Base-by-base conservation (phyloP, 2,329 filamentous ascomycete genomes). In the Cucurbitaria berberidis region DNA sequence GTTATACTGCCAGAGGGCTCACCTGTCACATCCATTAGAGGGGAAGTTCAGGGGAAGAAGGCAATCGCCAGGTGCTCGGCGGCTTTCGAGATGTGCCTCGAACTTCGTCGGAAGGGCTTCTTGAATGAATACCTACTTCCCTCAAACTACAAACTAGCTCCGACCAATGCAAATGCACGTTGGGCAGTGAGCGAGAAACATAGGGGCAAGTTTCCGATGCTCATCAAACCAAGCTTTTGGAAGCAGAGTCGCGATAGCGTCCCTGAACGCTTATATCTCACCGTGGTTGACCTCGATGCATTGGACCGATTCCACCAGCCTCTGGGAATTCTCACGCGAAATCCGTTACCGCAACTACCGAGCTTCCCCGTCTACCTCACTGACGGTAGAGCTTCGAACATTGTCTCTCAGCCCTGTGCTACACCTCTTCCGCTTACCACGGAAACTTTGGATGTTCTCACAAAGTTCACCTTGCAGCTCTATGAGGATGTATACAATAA, bases 401-500 rank as follows among this genome's bases (percentile, higher is more conserved):
- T 90, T 1, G 70, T 80, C 2, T 82, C 84, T 9, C 67, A 78
- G 0, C 72, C 80, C 0, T 59, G 88, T 1, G 46, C 66, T 0
- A 63, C 57, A 0, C 66, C 79, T 0, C 61, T 92, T 0, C 10
- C 73, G 0, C 59, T 86, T 0, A 72, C 76, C 0, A 62, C 77
- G 0, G 66, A 76, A 0, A 68, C 80, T 1, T 59, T 91, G 0
- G 74, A 82, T 0, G 71, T 78, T 1, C 70, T 98, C n/a, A 86
- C 86, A 0, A 74, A 73, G 0, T 96, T 95, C 69, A 96, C 90
- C 0, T 76, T 96, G 35, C 81, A 83, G 4, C 74, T 96, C 0
- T 97, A 96, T 72, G 78, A 84, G 15, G 91, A 98, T 62, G 79
- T 97, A 0, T 98, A 96, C 77, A 93, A 92, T 73, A 99, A 99